Evolutionary conservation across 2,329 filamentous ascomycete genomes (phyloP).

Genomic region (Xylaria arbuscula): DNA sequence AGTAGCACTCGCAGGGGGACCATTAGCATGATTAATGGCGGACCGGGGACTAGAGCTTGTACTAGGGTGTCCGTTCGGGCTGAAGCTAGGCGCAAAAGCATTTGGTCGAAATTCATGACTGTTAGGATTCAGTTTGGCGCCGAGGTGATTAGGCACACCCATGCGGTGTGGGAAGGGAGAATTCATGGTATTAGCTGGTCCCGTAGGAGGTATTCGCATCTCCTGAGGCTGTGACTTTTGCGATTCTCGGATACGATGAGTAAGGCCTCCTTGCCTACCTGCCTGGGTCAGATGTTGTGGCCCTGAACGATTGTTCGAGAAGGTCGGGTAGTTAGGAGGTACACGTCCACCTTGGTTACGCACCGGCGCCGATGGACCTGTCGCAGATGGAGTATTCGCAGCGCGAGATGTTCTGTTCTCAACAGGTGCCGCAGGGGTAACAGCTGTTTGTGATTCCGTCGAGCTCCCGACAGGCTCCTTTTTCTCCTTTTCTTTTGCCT

Average conservation of each 20-base stretch:
- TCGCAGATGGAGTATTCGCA: conserved; percentile 42
- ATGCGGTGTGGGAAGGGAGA: conserved; percentile 64
- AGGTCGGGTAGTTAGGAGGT: conserved; percentile 61
- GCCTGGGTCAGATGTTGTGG: conserved; percentile 57
- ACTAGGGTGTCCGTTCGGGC: conserved; percentile 74
- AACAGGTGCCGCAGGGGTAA: conserved; percentile 36
- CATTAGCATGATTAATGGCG: conserved; percentile 62
- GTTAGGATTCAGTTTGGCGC: conserved; percentile 71
- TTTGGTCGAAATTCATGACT: conserved; percentile 87
- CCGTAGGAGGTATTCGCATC: conserved; percentile 77
- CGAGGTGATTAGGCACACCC: conserved; percentile 63
- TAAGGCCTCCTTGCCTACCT: conserved; percentile 54
- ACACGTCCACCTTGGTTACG: conserved; percentile 59
- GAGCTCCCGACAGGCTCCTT: conserved; percentile 55
- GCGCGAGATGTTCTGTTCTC: conserved; percentile 50
- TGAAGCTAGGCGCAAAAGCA: conserved; percentile 83
- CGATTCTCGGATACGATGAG: conserved; percentile 64
- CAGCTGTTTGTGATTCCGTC: conserved; percentile 59
- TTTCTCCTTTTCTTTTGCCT: conserved; percentile 68
- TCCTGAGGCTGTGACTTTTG: conserved; percentile 66
- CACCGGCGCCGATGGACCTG: conserved; percentile 37
- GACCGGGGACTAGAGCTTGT: conserved; percentile 78
- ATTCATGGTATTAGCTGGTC: conserved; percentile 71
- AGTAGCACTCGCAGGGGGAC: conserved; percentile 44
- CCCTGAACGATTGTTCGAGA: conserved; percentile 60